These are phyloP conservation scores for Phytophthora boehmeriae DNA, from an alignment of 352 stramenopile species.

Conservation along the genomic window DNA sequence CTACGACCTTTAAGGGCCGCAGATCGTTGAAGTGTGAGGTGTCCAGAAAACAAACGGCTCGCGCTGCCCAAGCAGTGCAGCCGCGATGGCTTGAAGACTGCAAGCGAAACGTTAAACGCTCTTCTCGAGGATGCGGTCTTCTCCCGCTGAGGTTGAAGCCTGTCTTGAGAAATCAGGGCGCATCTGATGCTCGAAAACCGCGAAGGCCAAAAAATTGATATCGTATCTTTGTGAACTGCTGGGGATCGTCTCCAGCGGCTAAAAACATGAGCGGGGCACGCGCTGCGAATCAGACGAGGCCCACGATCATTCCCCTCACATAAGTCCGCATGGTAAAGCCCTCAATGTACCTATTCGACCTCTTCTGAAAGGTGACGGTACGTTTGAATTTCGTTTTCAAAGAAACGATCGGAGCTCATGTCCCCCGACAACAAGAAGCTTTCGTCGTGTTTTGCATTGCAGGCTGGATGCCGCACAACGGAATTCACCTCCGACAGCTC, in stretches of 20 bases:
- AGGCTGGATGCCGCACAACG: constrained; percentile 16
- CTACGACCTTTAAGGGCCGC: not conserved
- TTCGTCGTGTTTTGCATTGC: constrained; percentile 1
- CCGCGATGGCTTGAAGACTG: not conserved
- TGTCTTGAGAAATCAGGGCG: not conserved
- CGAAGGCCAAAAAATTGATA: not conserved
- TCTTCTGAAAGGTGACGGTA: constrained; percentile 15
- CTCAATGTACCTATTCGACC: not conserved
- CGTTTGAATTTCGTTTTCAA: constrained; percentile 12
- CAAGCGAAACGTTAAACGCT: not conserved
- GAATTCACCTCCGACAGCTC: constrained; percentile 28
- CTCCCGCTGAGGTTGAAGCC: too few relatives aligned
- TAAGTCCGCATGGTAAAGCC: constrained; percentile 5
- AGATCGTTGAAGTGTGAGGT: not conserved
- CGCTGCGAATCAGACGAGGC: not conserved
- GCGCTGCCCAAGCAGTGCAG: not conserved
- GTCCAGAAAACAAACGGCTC: not conserved
- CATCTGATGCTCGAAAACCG: not conserved
- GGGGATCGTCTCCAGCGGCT: not conserved
- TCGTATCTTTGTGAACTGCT: not conserved
- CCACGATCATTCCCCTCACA: constrained; percentile 1
- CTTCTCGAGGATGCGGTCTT: not conserved
- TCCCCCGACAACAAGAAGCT: not conserved
- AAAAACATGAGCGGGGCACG: not conserved
- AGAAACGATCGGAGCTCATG: constrained; percentile 16